A percentile compares a stretch with the other conserved stretches of the same genome.
phyloP scores from a whole-genome alignment of 208 protist species.

The Angomonas ambiguus region DNA sequence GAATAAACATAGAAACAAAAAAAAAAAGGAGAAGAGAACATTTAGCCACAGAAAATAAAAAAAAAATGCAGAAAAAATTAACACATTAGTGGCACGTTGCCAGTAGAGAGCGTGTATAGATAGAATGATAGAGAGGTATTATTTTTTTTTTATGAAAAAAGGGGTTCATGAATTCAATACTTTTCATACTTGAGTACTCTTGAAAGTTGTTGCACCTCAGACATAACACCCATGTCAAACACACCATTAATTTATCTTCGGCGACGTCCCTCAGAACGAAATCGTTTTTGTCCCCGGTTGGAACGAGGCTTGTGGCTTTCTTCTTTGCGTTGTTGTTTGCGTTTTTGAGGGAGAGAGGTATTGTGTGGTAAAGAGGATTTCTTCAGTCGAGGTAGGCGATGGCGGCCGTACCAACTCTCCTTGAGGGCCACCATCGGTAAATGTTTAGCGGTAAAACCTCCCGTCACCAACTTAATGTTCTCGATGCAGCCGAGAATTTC shows the following conservation, averaged over 20 bases:
- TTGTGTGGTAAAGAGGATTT: neutral
- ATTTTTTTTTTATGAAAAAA: too few relatives aligned
- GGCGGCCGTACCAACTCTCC: slow-evolving; percentile 57
- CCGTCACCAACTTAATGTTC: slow-evolving; percentile 60
- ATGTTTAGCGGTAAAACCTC: slow-evolving; percentile 50
- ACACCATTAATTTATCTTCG: slow-evolving; percentile 15
- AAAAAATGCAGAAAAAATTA: slow-evolving; percentile 13
- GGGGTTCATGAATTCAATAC: too few relatives aligned
- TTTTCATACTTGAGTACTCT: too few relatives aligned
- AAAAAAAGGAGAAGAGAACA: slow-evolving; percentile 1
- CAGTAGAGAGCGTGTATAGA: too few relatives aligned
- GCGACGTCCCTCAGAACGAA: slow-evolving; percentile 8
- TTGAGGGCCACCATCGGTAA: slow-evolving; percentile 57
- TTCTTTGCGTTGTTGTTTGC: neutral
- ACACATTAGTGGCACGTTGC: too few relatives aligned
- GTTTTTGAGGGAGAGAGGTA: neutral
- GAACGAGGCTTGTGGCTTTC: neutral
- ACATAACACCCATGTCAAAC: too few relatives aligned
- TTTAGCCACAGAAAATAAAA: neutral
- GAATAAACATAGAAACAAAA: slow-evolving; percentile 6
- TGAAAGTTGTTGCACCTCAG: too few relatives aligned
- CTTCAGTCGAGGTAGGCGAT: slow-evolving; percentile 33
- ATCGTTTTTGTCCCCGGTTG: neutral
- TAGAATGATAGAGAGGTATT: too few relatives aligned
- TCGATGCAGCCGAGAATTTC: slow-evolving; percentile 45